A percentile compares a stretch with the other conserved stretches of the same genome.
These are phyloP conservation scores for Fusarium aywerte DNA, from an alignment of 2,329 filamentous ascomycete genomes.

Conservation along the genomic window DNA sequence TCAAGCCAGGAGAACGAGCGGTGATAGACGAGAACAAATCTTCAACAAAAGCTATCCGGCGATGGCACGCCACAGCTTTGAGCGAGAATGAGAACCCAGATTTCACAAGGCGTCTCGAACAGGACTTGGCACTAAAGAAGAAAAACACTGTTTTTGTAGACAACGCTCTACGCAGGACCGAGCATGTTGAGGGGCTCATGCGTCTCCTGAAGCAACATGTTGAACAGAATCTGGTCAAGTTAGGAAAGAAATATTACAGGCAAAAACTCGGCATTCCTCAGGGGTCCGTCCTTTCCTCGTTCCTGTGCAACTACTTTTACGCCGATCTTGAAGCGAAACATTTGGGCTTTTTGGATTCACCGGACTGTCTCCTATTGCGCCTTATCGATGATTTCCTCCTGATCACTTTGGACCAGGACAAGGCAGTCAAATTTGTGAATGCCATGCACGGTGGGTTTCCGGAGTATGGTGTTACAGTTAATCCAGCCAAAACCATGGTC, in stretches of 20 bases:
- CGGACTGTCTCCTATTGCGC: slow-evolving; percentile 76
- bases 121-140: slow-evolving; percentile 55
- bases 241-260: slow-evolving; percentile 88
- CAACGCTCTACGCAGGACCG: slow-evolving; percentile 66
- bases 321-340: slow-evolving; percentile 80
- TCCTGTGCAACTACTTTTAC: slow-evolving; percentile 96
- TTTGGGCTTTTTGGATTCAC: slow-evolving; percentile 70
- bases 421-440: slow-evolving; percentile 78
- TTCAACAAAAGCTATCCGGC: slow-evolving; percentile 54
- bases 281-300: slow-evolving; percentile 86
- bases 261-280: slow-evolving; percentile 93
- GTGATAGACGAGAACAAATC: slow-evolving; percentile 33
- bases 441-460: slow-evolving; percentile 83
- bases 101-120: slow-evolving; percentile 60
- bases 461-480: slow-evolving; percentile 83
- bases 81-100: slow-evolving; percentile 54
- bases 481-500: slow-evolving; percentile 79
- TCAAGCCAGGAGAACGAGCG: slow-evolving; percentile 61
- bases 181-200: slow-evolving; percentile 70
- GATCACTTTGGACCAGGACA: slow-evolving; percentile 74
- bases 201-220: slow-evolving; percentile 82
- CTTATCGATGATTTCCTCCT: slow-evolving; percentile 95
- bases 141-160: slow-evolving; percentile 83
- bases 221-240: slow-evolving; percentile 84
- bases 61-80: slow-evolving; percentile 66